Conservation (phyloP, 2,329 filamentous ascomycete genomes). For the Paecilomyces dactylethromorphus region DNA sequence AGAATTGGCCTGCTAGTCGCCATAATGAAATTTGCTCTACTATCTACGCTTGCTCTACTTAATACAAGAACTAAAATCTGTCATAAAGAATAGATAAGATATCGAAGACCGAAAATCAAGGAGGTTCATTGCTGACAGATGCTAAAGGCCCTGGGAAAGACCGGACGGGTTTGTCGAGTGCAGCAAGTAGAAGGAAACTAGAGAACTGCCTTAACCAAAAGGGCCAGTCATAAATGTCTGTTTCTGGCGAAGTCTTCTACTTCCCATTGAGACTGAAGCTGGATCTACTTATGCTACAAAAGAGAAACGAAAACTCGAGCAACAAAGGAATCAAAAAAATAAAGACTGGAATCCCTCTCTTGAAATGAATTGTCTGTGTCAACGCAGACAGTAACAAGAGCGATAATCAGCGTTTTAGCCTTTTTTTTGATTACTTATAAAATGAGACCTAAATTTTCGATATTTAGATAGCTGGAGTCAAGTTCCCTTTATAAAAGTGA, state of each 20-base stretch:
- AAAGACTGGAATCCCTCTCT: neutral
- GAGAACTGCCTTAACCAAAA: conserved; percentile 2
- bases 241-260: neutral
- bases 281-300: neutral
- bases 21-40: neutral
- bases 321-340: neutral
- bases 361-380: neutral
- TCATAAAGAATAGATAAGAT: neutral
- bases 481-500: too few relatives aligned
- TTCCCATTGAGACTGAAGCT: neutral
- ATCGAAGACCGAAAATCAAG: neutral
- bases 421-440: too few relatives aligned
- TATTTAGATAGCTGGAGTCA: too few relatives aligned
- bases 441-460: too few relatives aligned
- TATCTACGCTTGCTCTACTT: neutral
- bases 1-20: neutral
- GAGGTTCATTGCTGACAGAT: neutral
- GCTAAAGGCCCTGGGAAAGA: neutral
- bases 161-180: neutral
- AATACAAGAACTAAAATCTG: neutral
- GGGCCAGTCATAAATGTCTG: neutral
- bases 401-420: neutral
- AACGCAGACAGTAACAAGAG: neutral
- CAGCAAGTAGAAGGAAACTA: neutral
- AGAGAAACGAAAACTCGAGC: conserved; percentile 1